Conservation (phyloP, 371 early-diverging fungal genomes). For the Haplosporangium sp. region DNA sequence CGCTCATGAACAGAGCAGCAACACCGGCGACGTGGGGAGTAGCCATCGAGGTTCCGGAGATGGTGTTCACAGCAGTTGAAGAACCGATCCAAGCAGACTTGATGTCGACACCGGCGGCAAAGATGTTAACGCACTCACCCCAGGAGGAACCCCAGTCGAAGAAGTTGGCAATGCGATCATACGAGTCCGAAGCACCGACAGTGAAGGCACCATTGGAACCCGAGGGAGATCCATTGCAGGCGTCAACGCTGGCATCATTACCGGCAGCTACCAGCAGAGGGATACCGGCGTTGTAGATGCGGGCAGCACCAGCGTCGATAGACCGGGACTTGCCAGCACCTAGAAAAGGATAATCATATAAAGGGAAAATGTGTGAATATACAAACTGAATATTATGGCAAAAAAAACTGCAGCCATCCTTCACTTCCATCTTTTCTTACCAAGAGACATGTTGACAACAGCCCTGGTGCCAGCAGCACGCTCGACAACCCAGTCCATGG, state of each 20-base stretch:
- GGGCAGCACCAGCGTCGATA: conserved; percentile 58
- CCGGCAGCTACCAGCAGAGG: conserved; percentile 83
- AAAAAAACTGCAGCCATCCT: too few species aligned
- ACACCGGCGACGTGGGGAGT: conserved; percentile 75
- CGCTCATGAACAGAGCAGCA: conserved; percentile 57
- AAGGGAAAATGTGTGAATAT: background rate
- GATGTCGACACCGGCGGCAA: conserved; percentile 62
- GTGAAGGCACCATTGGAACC: conserved; percentile 69
- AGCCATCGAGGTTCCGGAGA: conserved; percentile 87
- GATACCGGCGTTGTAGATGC: conserved; percentile 61
- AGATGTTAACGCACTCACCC: conserved; percentile 69
- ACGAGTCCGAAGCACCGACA: conserved; percentile 68
- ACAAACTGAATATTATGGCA: conserved; percentile 1
- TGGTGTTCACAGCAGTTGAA: conserved; percentile 55
- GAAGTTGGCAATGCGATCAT: conserved; percentile 61
- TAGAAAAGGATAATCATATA: conserved; percentile 35
- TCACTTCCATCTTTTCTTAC: conserved; percentile 1
- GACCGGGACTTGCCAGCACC: conserved; percentile 63
- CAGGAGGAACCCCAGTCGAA: too few species aligned
- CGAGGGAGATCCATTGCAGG: conserved; percentile 79
- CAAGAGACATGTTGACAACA: conserved; percentile 69
- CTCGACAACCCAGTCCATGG: conserved; percentile 74
- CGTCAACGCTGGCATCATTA: conserved; percentile 65
- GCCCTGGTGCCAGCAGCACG: conserved; percentile 60
- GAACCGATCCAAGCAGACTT: conserved; percentile 59